Conservation (phyloP, 768 basidiomycete species). For the Termitomyces sp. region DNA sequence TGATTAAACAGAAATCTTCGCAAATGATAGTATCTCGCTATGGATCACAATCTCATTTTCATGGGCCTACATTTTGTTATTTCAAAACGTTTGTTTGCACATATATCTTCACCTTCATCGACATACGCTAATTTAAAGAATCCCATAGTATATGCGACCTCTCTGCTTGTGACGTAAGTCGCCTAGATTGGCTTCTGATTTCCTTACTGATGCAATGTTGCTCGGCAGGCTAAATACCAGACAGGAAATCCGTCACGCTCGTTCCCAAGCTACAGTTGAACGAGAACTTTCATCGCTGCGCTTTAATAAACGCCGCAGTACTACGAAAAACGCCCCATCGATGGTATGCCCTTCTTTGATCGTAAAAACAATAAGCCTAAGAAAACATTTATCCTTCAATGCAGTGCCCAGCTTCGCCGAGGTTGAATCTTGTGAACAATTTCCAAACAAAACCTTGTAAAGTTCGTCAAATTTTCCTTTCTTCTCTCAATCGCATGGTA, state of each 20-base stretch:
- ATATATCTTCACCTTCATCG: not conserved
- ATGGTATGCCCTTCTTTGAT: not conserved
- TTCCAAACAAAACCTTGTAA: not conserved
- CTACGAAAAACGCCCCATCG: not conserved
- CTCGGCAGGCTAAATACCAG: conserved; percentile 19
- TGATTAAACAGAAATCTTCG: too few species aligned
- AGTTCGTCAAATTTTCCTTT: not conserved
- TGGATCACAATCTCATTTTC: conserved; percentile 28
- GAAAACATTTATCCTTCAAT: not conserved
- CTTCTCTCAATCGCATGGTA: not conserved
- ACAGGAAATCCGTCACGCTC: conserved; percentile 15
- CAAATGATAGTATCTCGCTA: conserved; percentile 1
- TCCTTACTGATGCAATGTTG: not conserved
- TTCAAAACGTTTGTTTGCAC: conserved; percentile 26
- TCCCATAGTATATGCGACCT: conserved; percentile 20
- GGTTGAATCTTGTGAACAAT: not conserved
- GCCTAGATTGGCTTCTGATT: not conserved
- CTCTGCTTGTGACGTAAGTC: conserved; percentile 2
- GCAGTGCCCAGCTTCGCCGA: not conserved
- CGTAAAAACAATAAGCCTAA: not conserved
- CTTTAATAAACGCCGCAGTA: conserved; percentile 5
- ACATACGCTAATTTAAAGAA: not conserved
- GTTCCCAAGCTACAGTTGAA: conserved; percentile 4
- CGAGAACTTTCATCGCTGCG: conserved; percentile 4
- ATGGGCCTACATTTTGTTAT: conserved; percentile 40